A percentile compares a stretch with the other conserved stretches of the same genome.
Evolutionary conservation across 768 basidiomycete species (phyloP).

Genomic region (Stropharia rugosoannulata): DNA sequence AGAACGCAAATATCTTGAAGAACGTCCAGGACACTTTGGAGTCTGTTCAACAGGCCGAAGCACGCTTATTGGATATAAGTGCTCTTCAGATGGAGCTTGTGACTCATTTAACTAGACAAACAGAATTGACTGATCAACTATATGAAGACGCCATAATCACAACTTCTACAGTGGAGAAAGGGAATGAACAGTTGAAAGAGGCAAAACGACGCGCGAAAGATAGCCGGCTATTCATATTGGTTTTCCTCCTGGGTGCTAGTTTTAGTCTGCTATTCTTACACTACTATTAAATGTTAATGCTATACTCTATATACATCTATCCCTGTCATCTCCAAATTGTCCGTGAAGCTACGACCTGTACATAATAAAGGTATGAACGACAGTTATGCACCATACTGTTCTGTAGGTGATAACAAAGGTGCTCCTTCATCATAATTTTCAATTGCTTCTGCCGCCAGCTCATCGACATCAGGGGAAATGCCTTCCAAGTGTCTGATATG

Average conservation of each 20-base stretch:
- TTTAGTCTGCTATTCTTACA: conserved; percentile 91
- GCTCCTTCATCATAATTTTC: conserved; percentile 62
- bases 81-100: conserved; percentile 91
- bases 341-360: not conserved
- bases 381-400: not conserved
- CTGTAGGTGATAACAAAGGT: conserved; percentile 45
- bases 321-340: not conserved
- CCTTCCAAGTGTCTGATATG: conserved; percentile 58
- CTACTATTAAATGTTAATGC: conserved; percentile 58
- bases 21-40: conserved; percentile 84
- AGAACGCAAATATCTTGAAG: conserved; percentile 85
- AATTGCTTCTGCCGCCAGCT: conserved; percentile 55
- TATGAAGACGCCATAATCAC: conserved; percentile 94
- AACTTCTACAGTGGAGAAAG: conserved; percentile 82
- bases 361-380: not conserved
- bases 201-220: conserved; percentile 87
- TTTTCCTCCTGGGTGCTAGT: conserved; percentile 92
- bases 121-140: conserved; percentile 88
- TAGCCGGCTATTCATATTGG: conserved; percentile 82
- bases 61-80: conserved; percentile 89
- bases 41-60: conserved; percentile 90
- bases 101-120: conserved; percentile 83
- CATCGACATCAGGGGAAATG: conserved; percentile 46
- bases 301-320: conserved; percentile 11
- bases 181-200: conserved; percentile 87